These are phyloP conservation scores for Amanita pallidorosea DNA, from an alignment of 768 basidiomycete species.

Conservation along the genomic window DNA sequence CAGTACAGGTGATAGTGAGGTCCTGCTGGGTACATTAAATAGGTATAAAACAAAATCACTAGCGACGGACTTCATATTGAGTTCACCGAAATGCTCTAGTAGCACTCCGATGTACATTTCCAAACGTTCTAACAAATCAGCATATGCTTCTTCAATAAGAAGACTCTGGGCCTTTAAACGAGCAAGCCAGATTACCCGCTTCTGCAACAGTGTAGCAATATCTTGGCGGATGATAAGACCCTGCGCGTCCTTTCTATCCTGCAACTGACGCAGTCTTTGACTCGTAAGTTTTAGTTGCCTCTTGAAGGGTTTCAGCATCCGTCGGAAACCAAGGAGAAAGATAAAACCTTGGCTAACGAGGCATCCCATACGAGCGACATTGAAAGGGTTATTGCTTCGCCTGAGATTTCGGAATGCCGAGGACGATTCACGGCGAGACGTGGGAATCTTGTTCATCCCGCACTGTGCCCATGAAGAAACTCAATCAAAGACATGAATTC, in stretches of 20 bases:
- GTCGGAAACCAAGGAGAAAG: constrained; percentile 3
- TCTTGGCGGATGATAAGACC: constrained; percentile 53
- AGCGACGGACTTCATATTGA: constrained; percentile 36
- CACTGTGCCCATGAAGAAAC: too few species aligned
- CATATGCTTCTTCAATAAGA: constrained; percentile 49
- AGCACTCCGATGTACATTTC: constrained; percentile 60
- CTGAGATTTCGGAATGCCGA: too few species aligned
- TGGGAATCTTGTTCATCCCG: too few species aligned
- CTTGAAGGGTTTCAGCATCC: constrained; percentile 23
- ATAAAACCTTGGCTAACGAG: constrained; percentile 23
- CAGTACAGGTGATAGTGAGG: constrained; percentile 35
- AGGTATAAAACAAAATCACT: constrained; percentile 1
- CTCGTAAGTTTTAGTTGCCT: constrained; percentile 51
- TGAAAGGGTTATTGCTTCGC: not conserved
- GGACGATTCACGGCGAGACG: too few species aligned
- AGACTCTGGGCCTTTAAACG: constrained; percentile 64
- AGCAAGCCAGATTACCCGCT: constrained; percentile 51
- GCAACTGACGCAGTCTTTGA: constrained; percentile 57
- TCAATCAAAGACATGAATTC: too few species aligned
- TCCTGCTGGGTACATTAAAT: constrained; percentile 16
- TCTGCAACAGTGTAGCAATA: constrained; percentile 54
- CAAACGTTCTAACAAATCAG: constrained; percentile 52
- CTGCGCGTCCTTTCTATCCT: constrained; percentile 59
- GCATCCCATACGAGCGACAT: constrained; percentile 22
- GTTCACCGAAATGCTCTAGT: constrained; percentile 44